Evolutionary conservation across 345 rosid genomes (phyloP).

Genomic region (Erucastrum elatum): DNA sequence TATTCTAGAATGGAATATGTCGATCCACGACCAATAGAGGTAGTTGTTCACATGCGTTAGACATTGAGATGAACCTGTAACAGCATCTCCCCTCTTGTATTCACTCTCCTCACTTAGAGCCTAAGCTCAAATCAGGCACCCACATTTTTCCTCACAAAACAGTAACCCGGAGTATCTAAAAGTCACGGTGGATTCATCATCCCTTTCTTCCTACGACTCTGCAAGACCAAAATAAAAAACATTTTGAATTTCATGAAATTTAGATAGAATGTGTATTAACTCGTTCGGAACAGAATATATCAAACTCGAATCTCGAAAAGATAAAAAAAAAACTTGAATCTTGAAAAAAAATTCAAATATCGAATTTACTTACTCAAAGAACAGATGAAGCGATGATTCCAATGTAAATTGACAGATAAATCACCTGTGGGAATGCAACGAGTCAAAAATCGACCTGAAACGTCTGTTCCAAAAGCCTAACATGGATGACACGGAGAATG

Average conservation of each 20-base stretch:
- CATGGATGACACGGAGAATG: no score
- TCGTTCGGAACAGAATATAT: background rate
- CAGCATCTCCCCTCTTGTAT: background rate
- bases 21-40: background rate
- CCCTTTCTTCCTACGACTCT: background rate
- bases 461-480: no score
- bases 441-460: no score
- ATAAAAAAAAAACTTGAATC: no score
- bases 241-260: background rate
- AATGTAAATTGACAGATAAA: no score
- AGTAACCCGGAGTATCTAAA: background rate
- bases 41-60: background rate
- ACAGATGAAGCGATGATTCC: no score
- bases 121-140: background rate
- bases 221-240: no score
- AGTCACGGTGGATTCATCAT: background rate
- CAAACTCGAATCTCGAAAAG: background rate
- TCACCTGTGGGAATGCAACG: no score
- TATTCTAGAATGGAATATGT: background rate
- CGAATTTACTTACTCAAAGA: no score
- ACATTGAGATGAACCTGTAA: background rate
- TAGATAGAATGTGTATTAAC: background rate
- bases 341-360: no score
- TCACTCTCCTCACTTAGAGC: background rate
- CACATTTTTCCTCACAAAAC: background rate